A percentile compares a stretch with the other conserved stretches of the same genome.
Evolutionary conservation across 2,329 filamentous ascomycete genomes (phyloP).

Genomic region (Metarhizium anisopliae): DNA sequence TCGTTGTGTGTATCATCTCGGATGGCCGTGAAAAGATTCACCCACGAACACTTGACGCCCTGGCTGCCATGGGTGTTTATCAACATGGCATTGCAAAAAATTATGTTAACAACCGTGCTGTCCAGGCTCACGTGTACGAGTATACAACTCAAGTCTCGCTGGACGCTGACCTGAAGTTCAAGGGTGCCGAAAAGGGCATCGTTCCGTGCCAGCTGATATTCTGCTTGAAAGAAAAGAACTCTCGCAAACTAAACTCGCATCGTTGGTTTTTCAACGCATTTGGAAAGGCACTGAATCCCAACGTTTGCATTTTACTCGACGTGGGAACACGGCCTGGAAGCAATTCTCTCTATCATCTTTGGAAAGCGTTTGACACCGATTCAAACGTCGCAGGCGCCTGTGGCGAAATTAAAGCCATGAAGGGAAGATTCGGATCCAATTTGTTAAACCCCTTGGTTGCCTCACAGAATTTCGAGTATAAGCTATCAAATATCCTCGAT

Average conservation of each 20-base stretch:
- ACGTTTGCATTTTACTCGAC: slow-evolving; percentile 93
- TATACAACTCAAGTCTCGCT: slow-evolving; percentile 98
- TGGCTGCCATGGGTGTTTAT: slow-evolving; percentile 96
- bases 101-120: slow-evolving; percentile 88
- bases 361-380: slow-evolving; percentile 98
- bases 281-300: slow-evolving; percentile 82
- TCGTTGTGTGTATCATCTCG: slow-evolving; percentile 93
- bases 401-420: slow-evolving; percentile 95
- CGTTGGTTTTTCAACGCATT: slow-evolving; percentile 99
- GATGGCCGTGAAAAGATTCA: slow-evolving; percentile 89
- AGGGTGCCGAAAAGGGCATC: slow-evolving; percentile 97
- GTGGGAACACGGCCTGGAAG: slow-evolving; percentile 87
- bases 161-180: slow-evolving; percentile 94
- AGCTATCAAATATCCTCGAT: slow-evolving; percentile 98
- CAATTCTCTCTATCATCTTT: slow-evolving; percentile 92
- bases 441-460: slow-evolving; percentile 91
- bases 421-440: slow-evolving; percentile 73
- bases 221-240: slow-evolving; percentile 95
- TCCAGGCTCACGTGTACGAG: slow-evolving; percentile 95
- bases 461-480: slow-evolving; percentile 98
- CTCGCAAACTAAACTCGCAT: slow-evolving; percentile 96
- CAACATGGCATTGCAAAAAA: slow-evolving; percentile 99
- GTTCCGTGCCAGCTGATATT: slow-evolving; percentile 98
- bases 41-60: slow-evolving; percentile 81
- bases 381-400: slow-evolving; percentile 96